Evolutionary conservation across 2,329 filamentous ascomycete genomes (phyloP).

Genomic region (Aspergillus neoniger): DNA sequence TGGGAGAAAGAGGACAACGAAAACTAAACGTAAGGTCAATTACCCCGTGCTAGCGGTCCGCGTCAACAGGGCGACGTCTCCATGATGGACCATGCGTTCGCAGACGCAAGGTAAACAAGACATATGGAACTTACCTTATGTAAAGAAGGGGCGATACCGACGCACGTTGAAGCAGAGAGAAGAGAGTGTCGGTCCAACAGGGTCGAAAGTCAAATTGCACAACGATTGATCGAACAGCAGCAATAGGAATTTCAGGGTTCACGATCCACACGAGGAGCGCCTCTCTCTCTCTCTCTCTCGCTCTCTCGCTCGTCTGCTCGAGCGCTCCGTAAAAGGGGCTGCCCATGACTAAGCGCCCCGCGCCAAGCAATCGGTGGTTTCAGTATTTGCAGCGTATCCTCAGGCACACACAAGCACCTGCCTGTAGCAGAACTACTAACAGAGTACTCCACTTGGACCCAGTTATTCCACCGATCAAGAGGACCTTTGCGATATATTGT

Average conservation of each 20-base stretch:
- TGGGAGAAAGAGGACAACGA: constrained; percentile 5
- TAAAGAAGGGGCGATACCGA: not conserved
- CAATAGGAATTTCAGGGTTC: constrained; percentile 19
- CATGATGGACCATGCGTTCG: constrained; percentile 11
- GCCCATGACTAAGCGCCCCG: constrained; percentile 33
- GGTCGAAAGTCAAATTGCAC: constrained; percentile 4
- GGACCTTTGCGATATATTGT: too few relatives aligned
- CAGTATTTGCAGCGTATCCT: constrained; percentile 11
- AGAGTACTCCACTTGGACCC: not conserved
- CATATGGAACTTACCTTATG: constrained; percentile 17
- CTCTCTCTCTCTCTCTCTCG: constrained; percentile 3
- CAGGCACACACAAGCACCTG: not conserved
- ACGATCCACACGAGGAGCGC: constrained; percentile 24
- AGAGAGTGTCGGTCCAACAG: constrained; percentile 5
- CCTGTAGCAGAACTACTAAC: too few relatives aligned
- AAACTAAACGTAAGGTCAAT: constrained; percentile 10
- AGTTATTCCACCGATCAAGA: not conserved
- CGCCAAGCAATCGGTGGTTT: constrained; percentile 24
- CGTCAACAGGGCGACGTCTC: constrained; percentile 17
- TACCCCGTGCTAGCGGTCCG: constrained; percentile 11
- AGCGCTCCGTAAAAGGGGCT: constrained; percentile 40
- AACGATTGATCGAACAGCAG: not conserved
- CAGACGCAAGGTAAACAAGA: constrained; percentile 17
- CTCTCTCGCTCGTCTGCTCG: constrained; percentile 4
- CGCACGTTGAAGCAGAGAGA: not conserved